These are phyloP conservation scores for Wickerhamomyces bovis DNA, from an alignment of 805 yeast species.

Conservation along the genomic window DNA sequence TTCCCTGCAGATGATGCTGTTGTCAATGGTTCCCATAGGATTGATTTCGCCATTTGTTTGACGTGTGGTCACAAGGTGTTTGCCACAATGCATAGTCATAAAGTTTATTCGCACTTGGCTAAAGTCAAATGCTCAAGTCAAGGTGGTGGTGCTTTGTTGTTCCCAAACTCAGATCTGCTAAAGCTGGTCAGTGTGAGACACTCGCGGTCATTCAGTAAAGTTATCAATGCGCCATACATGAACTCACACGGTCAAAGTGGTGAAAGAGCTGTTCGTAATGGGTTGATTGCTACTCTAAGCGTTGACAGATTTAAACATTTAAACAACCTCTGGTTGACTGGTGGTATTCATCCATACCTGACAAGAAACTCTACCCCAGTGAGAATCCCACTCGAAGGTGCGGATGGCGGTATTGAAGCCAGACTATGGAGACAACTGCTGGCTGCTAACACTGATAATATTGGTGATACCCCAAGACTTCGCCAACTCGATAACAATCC, in stretches of 20 bases:
- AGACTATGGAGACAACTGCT: conserved; percentile 14
- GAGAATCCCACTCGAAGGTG: not conserved
- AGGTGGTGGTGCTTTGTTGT: conserved; percentile 30
- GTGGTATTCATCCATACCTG: conserved; percentile 47
- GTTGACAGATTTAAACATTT: conserved; percentile 48
- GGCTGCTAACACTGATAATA: conserved; percentile 7
- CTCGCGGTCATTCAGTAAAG: conserved; percentile 27
- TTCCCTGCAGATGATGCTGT: conserved; percentile 9
- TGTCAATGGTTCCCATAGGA: conserved; percentile 20
- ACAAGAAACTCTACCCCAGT: conserved; percentile 24
- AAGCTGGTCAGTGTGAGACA: conserved; percentile 17
- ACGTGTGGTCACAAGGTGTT: conserved; percentile 38
- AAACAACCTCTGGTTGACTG: conserved; percentile 56
- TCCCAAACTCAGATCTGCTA: conserved; percentile 30
- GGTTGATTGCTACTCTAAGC: conserved; percentile 49
- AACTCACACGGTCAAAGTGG: conserved; percentile 75
- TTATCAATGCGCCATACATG: conserved; percentile 61
- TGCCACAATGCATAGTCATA: conserved; percentile 25
- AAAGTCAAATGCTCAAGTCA: conserved; percentile 14
- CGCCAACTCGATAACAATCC: conserved; percentile 8
- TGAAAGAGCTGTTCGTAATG: conserved; percentile 45
- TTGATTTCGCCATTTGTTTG: conserved; percentile 40
- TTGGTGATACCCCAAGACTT: not conserved
- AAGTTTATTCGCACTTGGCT: conserved; percentile 26
- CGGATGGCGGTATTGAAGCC: conserved; percentile 4